Conservation (phyloP, 2,329 filamentous ascomycete genomes). For the Monilinia laxa region DNA sequence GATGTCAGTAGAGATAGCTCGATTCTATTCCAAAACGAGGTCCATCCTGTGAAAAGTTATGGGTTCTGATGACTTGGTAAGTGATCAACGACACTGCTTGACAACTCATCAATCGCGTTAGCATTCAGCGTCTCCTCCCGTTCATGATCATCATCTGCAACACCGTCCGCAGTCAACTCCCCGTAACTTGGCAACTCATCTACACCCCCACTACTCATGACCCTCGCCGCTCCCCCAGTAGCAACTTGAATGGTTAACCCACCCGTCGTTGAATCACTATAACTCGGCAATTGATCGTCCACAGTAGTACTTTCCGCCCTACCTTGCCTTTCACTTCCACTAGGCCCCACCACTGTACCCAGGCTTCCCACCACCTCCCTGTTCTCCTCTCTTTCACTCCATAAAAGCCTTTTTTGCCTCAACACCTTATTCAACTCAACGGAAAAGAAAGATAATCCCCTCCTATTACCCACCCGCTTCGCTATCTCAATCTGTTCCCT, state of each 20-base stretch:
- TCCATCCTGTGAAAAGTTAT: not conserved
- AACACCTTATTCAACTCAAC: conserved; percentile 7
- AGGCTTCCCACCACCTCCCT: conserved; percentile 12
- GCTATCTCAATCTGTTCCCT: conserved; percentile 26
- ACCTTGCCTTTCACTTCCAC: not conserved
- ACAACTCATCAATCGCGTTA: not conserved
- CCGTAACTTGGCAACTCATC: conserved; percentile 8
- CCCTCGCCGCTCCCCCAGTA: not conserved
- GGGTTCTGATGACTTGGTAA: not conserved
- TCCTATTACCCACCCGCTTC: not conserved
- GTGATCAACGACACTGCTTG: not conserved
- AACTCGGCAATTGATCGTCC: conserved; percentile 9
- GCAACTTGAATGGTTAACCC: conserved; percentile 3
- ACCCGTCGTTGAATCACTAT: not conserved
- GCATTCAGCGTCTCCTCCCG: not conserved
- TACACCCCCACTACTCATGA: not conserved
- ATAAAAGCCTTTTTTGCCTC: conserved; percentile 23
- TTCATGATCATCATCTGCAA: not conserved
- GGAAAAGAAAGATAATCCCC: not conserved
- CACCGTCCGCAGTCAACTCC: not conserved
- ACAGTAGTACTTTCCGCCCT: not conserved
- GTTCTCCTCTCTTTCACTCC: conserved; percentile 24
- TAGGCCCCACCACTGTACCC: not conserved
- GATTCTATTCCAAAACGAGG: not conserved
- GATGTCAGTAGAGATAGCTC: not conserved